Evolutionary conservation across 1,284 basidiomycete genomes (phyloP).

Genomic region (Spongiforma sp.): DNA sequence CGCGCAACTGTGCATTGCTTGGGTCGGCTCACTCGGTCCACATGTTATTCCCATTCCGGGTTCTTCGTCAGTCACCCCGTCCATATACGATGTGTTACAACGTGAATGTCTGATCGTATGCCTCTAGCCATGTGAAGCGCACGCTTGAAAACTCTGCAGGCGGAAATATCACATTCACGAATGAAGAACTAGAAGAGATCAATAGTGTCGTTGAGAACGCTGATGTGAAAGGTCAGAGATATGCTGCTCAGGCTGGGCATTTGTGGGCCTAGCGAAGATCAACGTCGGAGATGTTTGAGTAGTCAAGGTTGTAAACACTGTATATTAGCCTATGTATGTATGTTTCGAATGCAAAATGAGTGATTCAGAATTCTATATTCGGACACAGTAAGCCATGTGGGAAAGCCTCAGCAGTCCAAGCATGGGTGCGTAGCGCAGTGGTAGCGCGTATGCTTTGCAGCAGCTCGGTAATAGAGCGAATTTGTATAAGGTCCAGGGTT

Average conservation of each 20-base stretch:
- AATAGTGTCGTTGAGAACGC: constrained; percentile 19
- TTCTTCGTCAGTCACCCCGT: constrained; percentile 39
- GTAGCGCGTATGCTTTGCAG: constrained; percentile 2
- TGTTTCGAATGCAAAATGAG: background rate
- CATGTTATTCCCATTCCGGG: constrained; percentile 37
- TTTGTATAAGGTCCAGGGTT: constrained; percentile 2
- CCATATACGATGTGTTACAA: no score
- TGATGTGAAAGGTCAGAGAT: constrained; percentile 26
- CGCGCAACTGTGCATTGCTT: constrained; percentile 64
- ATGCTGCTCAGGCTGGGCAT: constrained; percentile 9
- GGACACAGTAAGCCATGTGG: background rate
- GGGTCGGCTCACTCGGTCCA: constrained; percentile 44
- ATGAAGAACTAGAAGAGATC: constrained; percentile 23
- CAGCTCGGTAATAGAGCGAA: background rate
- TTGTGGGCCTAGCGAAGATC: constrained; percentile 18
- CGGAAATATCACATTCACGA: constrained; percentile 21
- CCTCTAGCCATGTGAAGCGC: constrained; percentile 20
- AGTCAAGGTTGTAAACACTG: background rate
- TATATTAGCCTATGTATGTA: background rate
- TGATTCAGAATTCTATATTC: constrained; percentile 2
- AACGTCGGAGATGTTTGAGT: background rate
- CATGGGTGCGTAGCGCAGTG: constrained; percentile 1
- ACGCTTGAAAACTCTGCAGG: constrained; percentile 29
- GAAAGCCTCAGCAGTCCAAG: fast-evolving
- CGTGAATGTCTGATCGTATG: no score